Evolutionary conservation across 2,329 filamentous ascomycete genomes (phyloP).

Genomic region (Pestalotiopsis sp.): DNA sequence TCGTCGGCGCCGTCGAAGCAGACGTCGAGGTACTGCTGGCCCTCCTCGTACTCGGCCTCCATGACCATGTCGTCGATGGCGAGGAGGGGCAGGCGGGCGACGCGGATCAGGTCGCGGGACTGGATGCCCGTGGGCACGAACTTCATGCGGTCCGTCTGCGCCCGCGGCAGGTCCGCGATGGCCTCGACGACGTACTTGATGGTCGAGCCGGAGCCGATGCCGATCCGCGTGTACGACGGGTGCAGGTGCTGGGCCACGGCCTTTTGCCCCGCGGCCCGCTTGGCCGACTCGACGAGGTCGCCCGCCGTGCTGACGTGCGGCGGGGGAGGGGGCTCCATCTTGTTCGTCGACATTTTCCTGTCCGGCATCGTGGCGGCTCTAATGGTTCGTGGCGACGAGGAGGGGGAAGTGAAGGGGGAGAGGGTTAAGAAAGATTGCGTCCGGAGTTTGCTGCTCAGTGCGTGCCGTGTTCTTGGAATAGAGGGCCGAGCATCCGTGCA

Average conservation of each 20-base stretch:
- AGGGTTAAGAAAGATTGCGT: not conserved
- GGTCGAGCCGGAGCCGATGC: slow-evolving; percentile 78
- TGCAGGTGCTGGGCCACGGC: slow-evolving; percentile 74
- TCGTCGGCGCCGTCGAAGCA: slow-evolving; percentile 97
- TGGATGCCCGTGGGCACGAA: slow-evolving; percentile 94
- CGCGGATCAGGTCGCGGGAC: slow-evolving; percentile 81
- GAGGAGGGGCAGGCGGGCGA: slow-evolving; percentile 74
- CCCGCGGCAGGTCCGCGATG: slow-evolving; percentile 62
- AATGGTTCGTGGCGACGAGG: not conserved
- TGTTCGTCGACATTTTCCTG: slow-evolving; percentile 4
- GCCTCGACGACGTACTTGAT: slow-evolving; percentile 86
- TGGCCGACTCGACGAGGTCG: slow-evolving; percentile 49
- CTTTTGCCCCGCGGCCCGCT: slow-evolving; percentile 71
- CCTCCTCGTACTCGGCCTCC: slow-evolving; percentile 40
- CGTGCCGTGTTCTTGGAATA: not conserved
- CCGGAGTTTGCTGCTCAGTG: not conserved
- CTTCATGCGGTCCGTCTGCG: slow-evolving; percentile 63
- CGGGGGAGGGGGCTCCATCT: slow-evolving; percentile 15
- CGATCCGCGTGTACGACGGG: slow-evolving; percentile 62
- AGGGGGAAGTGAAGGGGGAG: not conserved
- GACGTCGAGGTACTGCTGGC: slow-evolving; percentile 70
- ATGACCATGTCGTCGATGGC: slow-evolving; percentile 74
- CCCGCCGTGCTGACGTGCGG: slow-evolving; percentile 14
- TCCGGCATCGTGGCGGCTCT: not conserved
- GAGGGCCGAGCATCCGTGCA: not conserved